Base-by-base conservation (phyloP, 306 rosid species). In the Cucumis melo region DNA sequence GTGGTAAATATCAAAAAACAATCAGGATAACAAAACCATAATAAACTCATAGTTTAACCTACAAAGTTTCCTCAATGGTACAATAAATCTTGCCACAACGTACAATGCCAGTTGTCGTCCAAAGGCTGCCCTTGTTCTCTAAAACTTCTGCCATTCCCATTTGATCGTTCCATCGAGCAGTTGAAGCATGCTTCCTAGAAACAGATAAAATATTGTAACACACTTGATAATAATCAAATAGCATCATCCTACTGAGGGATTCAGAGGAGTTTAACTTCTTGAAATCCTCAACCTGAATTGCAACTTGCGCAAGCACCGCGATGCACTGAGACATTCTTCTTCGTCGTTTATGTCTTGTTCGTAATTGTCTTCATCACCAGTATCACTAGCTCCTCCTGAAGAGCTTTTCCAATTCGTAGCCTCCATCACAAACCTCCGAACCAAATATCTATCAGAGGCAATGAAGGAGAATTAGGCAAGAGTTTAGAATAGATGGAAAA, bases 41-140 rank as follows among this genome's bases (percentile, higher is more conserved):
- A 44, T 83, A 56, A 51, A 80, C 64, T 21, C 21, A 55, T 36
- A 27, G 75, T 82, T 80, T 72, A 78, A 88, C 96, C 80, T 86
- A 91, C 98, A 90, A 76, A 76, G 86, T 86, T 80, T 91, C 98
- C 82, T 90, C 95, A 54, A 87, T 83, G 27, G 91, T 87, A 84
- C 82, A 89, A 82, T 87, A 91, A 70, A 75, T 80, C 79, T 83
- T 85, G 77, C 88, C 86, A 32, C 65, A n/a, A 12, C 88, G 88
- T 80, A 82, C 87, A 75, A 89, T 84, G 76, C 93, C 96, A 39
- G 93, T 86, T 57, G 96, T 85, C 57, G 79, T 89, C 91, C 93
- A 89, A 84, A 83, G 76, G 67, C 84, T 82, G 3, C 98, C 96
- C 84, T 78, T 90, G 48, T 79, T 87, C 82, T 86, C 89, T 70